Conservation (phyloP, 768 basidiomycete genomes). For the Boletus patriciae region DNA sequence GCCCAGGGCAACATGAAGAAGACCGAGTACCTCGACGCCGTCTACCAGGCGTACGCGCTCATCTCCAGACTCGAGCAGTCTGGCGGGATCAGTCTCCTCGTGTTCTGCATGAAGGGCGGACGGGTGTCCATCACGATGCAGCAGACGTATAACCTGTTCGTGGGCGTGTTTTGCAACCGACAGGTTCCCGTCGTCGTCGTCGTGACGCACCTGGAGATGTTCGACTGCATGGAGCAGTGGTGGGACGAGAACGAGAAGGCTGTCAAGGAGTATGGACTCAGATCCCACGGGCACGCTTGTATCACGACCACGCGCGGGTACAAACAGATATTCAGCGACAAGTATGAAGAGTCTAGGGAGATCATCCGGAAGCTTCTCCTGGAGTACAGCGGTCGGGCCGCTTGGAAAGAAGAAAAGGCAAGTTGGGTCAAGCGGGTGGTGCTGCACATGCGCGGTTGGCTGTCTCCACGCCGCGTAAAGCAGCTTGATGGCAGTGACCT, state of each 20-base stretch:
- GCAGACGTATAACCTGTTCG: constrained; percentile 36
- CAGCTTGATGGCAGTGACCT: constrained; percentile 11
- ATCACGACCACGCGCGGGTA: constrained; percentile 37
- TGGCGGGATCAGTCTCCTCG: constrained; percentile 30
- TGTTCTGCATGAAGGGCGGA: constrained; percentile 33
- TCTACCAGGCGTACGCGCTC: constrained; percentile 34
- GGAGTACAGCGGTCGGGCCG: constrained; percentile 10
- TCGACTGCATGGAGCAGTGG: constrained; percentile 39
- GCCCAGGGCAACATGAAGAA: constrained; percentile 25
- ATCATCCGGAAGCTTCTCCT: constrained; percentile 23
- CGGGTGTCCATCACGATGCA: constrained; percentile 25
- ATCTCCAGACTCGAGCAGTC: constrained; percentile 31
- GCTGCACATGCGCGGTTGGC: constrained; percentile 27
- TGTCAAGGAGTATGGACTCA: constrained; percentile 36
- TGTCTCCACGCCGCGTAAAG: constrained; percentile 17
- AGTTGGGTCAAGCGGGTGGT: constrained; percentile 27
- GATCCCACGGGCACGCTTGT: constrained; percentile 40
- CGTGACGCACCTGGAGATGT: constrained; percentile 38
- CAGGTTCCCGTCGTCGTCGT: constrained; percentile 33
- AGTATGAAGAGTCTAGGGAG: constrained; percentile 35
- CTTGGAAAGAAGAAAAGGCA: constrained; percentile 28
- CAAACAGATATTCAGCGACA: constrained; percentile 22
- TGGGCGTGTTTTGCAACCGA: constrained; percentile 39
- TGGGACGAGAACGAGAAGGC: constrained; percentile 37
- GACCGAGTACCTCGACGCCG: constrained; percentile 25